Evolutionary conservation across 2,329 filamentous ascomycete species (phyloP), one percentile per base, ranked within the genome.

Genomic region (Diaporthe humulicola): DNA sequence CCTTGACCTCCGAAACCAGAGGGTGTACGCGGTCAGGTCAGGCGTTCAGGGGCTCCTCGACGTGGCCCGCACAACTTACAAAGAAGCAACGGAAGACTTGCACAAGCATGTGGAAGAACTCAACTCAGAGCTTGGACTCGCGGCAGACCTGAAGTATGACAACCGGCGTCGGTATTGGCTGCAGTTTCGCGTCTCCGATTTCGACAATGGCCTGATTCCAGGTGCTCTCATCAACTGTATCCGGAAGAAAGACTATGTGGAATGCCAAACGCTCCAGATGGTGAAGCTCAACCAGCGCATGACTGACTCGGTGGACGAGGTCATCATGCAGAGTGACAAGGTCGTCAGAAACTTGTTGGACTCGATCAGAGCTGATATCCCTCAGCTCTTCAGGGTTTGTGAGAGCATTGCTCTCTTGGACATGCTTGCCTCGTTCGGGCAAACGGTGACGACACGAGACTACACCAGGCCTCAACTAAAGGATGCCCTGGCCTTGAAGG

Each of bases 381-480:
- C 93, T 0, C 86, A 88, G 4, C 86, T 99, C 0, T 98, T 98
- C 84, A 92, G 92, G 73, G 90, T 97, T 54, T 97, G 95, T 78
- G 96, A 98, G 81, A 93, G 94, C 17, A 91, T 98, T 77, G 95
- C 94, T 2, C 89, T 98, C 79, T 87, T 98, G 1, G 97, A 99
- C 82, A 96, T 98, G 93, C 87, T 97, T 38, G 85, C 91, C 1
- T 90, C 93, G 0, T 97, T 98, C 81, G 92, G 91, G 0, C 92
- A 98, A 30, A 83, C 96, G 2, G 92, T 93, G 17, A 94, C 92
- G 0, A 90, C 89, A 6, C 90, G 93, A 0, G 88, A 90, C 22
- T 95, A 94, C 79, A 81, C 88, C 45, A 88, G 90, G 40, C 93
- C 93, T 5, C 88, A 92, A 73, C 82, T 93, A 74, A 90, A 88